Conservation (phyloP, 2,329 filamentous ascomycete species). For the Atkinsonella hypoxylon region DNA sequence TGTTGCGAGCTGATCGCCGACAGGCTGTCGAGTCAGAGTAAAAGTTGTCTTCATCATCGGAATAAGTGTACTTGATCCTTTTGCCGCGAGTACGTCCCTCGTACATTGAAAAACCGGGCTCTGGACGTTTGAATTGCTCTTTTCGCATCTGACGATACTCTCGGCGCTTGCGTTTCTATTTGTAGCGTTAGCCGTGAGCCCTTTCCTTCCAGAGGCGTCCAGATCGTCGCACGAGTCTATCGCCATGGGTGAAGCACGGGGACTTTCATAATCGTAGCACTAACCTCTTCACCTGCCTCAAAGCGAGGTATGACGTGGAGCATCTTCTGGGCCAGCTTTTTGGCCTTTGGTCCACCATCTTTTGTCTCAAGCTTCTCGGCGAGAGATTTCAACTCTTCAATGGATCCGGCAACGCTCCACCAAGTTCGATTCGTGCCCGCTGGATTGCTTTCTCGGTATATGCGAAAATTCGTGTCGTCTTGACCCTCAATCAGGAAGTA, state of each 20-base stretch:
- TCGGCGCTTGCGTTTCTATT: slow-evolving; percentile 77
- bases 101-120: slow-evolving; percentile 84
- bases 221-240: too few relatives aligned
- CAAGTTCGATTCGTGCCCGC: slow-evolving; percentile 65
- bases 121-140: slow-evolving; percentile 75
- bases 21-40: slow-evolving; percentile 47
- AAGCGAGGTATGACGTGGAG: slow-evolving; percentile 72
- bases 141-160: slow-evolving; percentile 83
- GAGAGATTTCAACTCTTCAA: slow-evolving; percentile 70
- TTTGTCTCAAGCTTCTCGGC: slow-evolving; percentile 63
- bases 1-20: slow-evolving; percentile 63
- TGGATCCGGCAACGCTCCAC: slow-evolving; percentile 85
- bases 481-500: slow-evolving; percentile 91
- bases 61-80: slow-evolving; percentile 91
- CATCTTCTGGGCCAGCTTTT: slow-evolving; percentile 67
- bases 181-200: slow-evolving; percentile 8
- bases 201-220: neutral
- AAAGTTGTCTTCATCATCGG: slow-evolving; percentile 70
- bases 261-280: slow-evolving; percentile 12
- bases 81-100: slow-evolving; percentile 94
- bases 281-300: slow-evolving; percentile 81
- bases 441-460: slow-evolving; percentile 89
- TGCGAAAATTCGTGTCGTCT: slow-evolving; percentile 85
- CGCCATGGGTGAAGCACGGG: too few relatives aligned
- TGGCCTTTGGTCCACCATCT: slow-evolving; percentile 73